These are phyloP conservation scores for Syzygium grande DNA, from an alignment of 345 rosid species.

Conservation along the genomic window DNA sequence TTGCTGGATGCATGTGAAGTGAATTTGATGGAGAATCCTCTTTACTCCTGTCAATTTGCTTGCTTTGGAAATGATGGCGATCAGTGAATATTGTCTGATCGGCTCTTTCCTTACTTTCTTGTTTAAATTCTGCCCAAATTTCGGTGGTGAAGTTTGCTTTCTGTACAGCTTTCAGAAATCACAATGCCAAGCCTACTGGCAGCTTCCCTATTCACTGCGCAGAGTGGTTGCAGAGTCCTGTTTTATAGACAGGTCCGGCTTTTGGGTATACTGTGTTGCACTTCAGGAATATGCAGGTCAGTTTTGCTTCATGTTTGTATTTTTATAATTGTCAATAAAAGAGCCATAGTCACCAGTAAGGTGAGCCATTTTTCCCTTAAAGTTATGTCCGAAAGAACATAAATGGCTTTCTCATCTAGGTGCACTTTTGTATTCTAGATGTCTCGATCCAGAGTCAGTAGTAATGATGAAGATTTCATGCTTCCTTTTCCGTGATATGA, in stretches of 20 bases:
- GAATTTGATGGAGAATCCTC: neutral
- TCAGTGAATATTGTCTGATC: neutral
- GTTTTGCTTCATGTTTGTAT: neutral
- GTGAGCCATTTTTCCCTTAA: neutral
- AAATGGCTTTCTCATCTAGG: neutral
- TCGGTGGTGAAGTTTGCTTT: neutral
- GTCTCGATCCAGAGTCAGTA: neutral
- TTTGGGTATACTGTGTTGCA: conserved; percentile 27
- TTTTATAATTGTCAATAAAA: neutral
- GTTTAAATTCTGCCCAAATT: neutral
- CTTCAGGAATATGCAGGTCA: conserved; percentile 44
- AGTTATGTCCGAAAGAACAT: neutral
- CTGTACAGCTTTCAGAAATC: conserved; percentile 35
- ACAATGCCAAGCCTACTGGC: conserved; percentile 41
- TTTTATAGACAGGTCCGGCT: conserved; percentile 17
- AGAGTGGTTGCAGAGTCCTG: conserved; percentile 12
- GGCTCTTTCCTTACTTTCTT: neutral
- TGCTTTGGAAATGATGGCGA: neutral
- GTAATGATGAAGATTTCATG: neutral
- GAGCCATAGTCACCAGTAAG: neutral
- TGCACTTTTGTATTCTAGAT: neutral
- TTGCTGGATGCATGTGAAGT: neutral
- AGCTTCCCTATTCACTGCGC: conserved; percentile 40
- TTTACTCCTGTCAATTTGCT: neutral
- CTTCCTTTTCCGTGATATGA: neutral